Conservation (phyloP, 495 filamentous ascomycete species). For the Penicillium psychrofluorescens region DNA sequence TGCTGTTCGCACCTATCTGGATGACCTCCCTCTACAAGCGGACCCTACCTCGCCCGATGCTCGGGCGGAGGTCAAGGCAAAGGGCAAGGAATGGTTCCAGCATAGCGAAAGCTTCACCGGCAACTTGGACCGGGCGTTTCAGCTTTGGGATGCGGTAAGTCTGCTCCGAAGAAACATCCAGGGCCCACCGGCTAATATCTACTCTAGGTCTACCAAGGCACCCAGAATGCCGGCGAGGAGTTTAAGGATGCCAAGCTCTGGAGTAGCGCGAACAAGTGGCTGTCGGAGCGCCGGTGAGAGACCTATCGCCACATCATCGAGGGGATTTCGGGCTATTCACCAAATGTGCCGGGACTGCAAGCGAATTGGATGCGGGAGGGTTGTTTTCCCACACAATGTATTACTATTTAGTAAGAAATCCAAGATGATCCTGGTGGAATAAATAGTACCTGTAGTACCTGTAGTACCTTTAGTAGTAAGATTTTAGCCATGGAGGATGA, state of each 20-base stretch:
- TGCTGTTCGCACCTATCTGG: conserved; percentile 85
- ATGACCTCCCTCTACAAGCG: conserved; percentile 61
- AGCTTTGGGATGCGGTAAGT: conserved; percentile 74
- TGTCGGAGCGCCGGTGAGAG: conserved; percentile 43
- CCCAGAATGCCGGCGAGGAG: conserved; percentile 57
- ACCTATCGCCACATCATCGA: conserved; percentile 10
- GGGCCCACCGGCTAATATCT: conserved; percentile 4
- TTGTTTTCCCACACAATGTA: conserved; percentile 13
- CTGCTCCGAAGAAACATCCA: not conserved
- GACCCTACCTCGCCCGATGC: conserved; percentile 51
- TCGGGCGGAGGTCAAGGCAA: conserved; percentile 51
- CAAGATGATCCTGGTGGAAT: not conserved
- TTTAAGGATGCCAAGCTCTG: conserved; percentile 56
- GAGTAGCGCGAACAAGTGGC: conserved; percentile 60
- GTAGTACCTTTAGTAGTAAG: too few relatives aligned
- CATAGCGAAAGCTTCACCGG: conserved; percentile 66
- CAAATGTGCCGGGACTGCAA: conserved; percentile 2
- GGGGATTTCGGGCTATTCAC: conserved; percentile 10
- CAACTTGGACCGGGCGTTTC: conserved; percentile 74
- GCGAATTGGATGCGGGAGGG: not conserved
- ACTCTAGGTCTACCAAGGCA: conserved; percentile 52
- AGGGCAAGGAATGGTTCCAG: conserved; percentile 67
- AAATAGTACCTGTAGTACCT: too few relatives aligned
- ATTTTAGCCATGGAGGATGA: conserved; percentile 1
- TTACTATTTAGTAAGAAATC: conserved; percentile 20